Conservation (phyloP, 805 yeast species). For the Candida easanensis region DNA sequence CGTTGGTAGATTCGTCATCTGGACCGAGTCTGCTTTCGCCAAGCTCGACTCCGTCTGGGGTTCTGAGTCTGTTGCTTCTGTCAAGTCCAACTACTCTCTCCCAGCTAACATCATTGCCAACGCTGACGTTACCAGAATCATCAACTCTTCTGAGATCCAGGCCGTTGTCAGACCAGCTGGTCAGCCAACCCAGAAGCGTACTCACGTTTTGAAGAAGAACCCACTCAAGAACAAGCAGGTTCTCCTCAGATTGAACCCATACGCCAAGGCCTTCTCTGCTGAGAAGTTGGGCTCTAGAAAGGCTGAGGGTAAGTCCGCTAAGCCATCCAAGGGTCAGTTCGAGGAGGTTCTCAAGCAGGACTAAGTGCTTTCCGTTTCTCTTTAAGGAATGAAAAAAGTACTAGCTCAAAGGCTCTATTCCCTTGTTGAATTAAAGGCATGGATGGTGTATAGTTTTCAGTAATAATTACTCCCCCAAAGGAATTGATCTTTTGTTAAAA, state of each 20-base stretch:
- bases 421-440: not conserved
- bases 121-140: slow-evolving; percentile 95
- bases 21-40: slow-evolving; percentile 99
- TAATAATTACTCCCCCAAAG: too few species aligned
- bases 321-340: slow-evolving; percentile 73
- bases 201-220: slow-evolving; percentile 97
- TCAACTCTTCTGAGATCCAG: slow-evolving; percentile 99
- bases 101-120: slow-evolving; percentile 93
- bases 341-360: slow-evolving; percentile 62
- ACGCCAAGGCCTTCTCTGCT: slow-evolving; percentile 95
- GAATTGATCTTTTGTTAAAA: too few species aligned
- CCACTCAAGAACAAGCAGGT: slow-evolving; percentile 99
- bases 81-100: slow-evolving; percentile 86
- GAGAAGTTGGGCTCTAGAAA: slow-evolving; percentile 85
- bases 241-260: slow-evolving; percentile 97
- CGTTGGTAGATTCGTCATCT: slow-evolving; percentile 98
- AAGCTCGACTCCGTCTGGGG: slow-evolving; percentile 97
- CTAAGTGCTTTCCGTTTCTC: slow-evolving; percentile 29
- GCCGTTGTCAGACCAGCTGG: slow-evolving; percentile 96
- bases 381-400: not conserved
- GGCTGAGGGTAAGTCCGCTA: slow-evolving; percentile 59
- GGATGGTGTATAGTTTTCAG: not conserved
- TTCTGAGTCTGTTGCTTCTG: slow-evolving; percentile 77
- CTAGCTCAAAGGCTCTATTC: not conserved
- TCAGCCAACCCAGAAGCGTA: slow-evolving; percentile 88